Evolutionary conservation across 768 basidiomycete genomes (phyloP), one percentile per base, ranked within the genome.

Genomic region (Kwoniella shandongensis): DNA sequence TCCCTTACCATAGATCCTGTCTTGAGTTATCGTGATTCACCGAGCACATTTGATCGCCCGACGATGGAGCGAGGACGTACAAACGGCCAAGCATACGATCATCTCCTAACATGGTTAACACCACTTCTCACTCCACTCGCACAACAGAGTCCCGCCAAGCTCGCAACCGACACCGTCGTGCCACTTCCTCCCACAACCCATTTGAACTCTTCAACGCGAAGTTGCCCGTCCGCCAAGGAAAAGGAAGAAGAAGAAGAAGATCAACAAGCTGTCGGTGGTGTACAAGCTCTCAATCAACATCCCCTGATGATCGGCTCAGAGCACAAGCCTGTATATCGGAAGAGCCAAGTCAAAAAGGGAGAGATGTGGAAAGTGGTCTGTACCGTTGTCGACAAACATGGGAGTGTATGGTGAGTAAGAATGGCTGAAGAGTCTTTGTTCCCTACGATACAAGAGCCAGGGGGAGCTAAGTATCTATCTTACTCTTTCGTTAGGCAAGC

Each of bases 101-200:
- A 63, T 38, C 12, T 72, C 17, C 44, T 60, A 22, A 27, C 44
- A 38, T 68, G 66, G 64, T 58, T 72, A 4, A 36, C 27, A 27
- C 56, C 63, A 0, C 54, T 69, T n/a, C 56, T 62, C 38, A 64
- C 57, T 6, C 70, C 70, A 3, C 45, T 64, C 44, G 63, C 62
- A 2, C 23, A 50, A n/a, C n/a, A n/a, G n/a, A n/a, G n/a, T n/a
- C n/a, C n/a, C n/a, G n/a, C n/a, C n/a, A n/a, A n/a, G n/a, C n/a
- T n/a, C n/a, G n/a, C n/a, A 29, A 44, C 26, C 5, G 47, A 53
- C 15, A 36, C 61, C 22, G 29, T 58, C 38, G 39, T 44, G 7
- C 29, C 27, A 4, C 44, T 52, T 2, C 54, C 44, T 17, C 25
- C 51, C 12, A 36, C 20, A 12, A 39, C n/a, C n/a, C n/a, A n/a